These are phyloP conservation scores for Orbilia ellipsospora DNA, from an alignment of 2,329 filamentous ascomycete genomes.

Conservation along the genomic window DNA sequence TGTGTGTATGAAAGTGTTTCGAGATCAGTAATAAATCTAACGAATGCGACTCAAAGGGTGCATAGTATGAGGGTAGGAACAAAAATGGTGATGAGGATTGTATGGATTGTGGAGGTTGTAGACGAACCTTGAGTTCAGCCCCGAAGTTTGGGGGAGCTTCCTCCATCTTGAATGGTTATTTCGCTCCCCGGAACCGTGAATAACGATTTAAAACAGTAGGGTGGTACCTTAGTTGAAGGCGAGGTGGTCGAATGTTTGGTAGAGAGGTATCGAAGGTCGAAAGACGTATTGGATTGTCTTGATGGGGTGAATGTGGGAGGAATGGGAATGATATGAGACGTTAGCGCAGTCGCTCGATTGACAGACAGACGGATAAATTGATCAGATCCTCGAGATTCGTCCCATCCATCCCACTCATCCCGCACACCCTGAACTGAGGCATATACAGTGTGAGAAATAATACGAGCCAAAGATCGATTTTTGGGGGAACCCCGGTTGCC, in stretches of 20 bases:
- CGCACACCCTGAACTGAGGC: no score
- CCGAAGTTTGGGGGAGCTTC: conserved; percentile 88
- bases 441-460: no score
- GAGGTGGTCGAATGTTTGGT: background rate
- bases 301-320: background rate
- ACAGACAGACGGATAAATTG: no score
- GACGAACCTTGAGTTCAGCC: conserved; percentile 83
- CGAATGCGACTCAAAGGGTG: background rate
- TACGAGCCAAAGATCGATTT: no score
- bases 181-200: no score
- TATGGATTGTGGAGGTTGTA: background rate
- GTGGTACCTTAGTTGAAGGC: background rate
- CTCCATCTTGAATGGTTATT: conserved; percentile 63
- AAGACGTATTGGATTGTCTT: background rate
- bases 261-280: background rate
- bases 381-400: no score
- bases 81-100: background rate
- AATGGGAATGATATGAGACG: background rate
- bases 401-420: background rate
- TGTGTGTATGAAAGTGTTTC: conserved; percentile 62
- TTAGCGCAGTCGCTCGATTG: background rate
- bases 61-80: no score
- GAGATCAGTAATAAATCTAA: conserved; percentile 17
- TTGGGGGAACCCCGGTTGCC: no score
- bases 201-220: no score